Base-by-base conservation (phyloP, 768 basidiomycete species). In the Hygrocybe punicea region DNA sequence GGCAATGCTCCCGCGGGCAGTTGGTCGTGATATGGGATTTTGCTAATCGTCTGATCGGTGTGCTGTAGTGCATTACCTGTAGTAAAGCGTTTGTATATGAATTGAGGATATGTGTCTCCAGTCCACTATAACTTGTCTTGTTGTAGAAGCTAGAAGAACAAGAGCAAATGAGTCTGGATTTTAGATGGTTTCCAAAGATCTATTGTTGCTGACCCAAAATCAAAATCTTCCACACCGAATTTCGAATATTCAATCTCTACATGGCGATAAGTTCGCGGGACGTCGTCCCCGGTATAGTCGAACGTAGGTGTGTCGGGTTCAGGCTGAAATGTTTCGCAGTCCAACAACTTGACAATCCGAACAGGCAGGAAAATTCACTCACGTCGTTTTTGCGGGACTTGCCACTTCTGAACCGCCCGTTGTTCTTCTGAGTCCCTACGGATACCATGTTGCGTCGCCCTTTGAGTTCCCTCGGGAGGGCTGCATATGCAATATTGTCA, bases 191-290 rank as follows among this genome's bases (percentile, higher is more conserved):
- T n/a, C 1, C 25, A 47, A 39, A 34, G 16, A 13, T 29, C 29
- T 29, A 29, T 29, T 4, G 29, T 29, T 0, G 69, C 81, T 55
- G 68, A 93, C 94, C 82, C 96, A 65, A 99, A 99, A 71, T 99
- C 97, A 65, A 99, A 99, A 71, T 99, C 96, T 68, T 98, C 96
- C 16, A 98, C 92, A 4, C 96, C 96, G 65, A 99, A 99, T 66
- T 95, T 96, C 37, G 92, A 95, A 69, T 99, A 99, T 71, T 95
- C 93, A 65, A 99, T 99, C 72, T 98, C 95, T 14, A 97, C 94
- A 64, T 87, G 88, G 57, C 90, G 85, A 69, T 97, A 99, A 58
- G 85, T 81, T 55, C 81, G 82, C 1, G 95, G 92, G 48, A 93
- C 82, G 25, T 84, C 80, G 36, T 81, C 84, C 25, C 76, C 77